Conservation (phyloP, 768 basidiomycete species). For the Pisolithus sp. region DNA sequence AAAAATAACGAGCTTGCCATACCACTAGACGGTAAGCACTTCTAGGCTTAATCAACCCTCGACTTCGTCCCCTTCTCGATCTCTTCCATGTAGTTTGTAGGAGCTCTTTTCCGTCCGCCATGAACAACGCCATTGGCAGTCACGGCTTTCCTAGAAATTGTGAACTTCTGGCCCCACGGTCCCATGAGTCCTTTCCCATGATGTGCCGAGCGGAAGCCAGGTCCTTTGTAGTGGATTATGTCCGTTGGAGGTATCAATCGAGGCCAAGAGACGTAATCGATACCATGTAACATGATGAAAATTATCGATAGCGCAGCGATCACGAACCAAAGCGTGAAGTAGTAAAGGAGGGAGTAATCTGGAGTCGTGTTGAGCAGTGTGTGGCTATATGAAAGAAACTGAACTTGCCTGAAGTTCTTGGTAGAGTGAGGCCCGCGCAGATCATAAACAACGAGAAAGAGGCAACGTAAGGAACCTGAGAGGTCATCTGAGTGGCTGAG, state of each 20-base stretch:
- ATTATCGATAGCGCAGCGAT: constrained; percentile 53
- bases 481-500: neutral
- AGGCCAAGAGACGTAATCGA: constrained; percentile 95
- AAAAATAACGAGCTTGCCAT: neutral
- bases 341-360: constrained; percentile 85
- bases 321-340: constrained; percentile 75
- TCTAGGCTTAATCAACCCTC: constrained; percentile 51
- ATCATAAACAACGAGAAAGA: constrained; percentile 86
- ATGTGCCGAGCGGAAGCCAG: constrained; percentile 73
- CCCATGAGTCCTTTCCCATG: constrained; percentile 68
- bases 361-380: constrained; percentile 6
- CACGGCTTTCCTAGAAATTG: constrained; percentile 32
- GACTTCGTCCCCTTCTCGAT: constrained; percentile 82
- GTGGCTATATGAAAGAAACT: neutral
- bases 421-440: constrained; percentile 77
- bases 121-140: constrained; percentile 27
- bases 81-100: constrained; percentile 48
- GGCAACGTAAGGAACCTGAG: constrained; percentile 77
- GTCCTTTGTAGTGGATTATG: constrained; percentile 81
- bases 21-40: neutral
- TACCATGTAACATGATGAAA: constrained; percentile 80
- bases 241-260: constrained; percentile 73
- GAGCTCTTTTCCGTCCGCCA: constrained; percentile 30
- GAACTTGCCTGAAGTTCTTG: constrained; percentile 75
- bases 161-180: constrained; percentile 27